phyloP scores from a whole-genome alignment of 257 asterid species.

The Schizonepeta tenuifolia region DNA sequence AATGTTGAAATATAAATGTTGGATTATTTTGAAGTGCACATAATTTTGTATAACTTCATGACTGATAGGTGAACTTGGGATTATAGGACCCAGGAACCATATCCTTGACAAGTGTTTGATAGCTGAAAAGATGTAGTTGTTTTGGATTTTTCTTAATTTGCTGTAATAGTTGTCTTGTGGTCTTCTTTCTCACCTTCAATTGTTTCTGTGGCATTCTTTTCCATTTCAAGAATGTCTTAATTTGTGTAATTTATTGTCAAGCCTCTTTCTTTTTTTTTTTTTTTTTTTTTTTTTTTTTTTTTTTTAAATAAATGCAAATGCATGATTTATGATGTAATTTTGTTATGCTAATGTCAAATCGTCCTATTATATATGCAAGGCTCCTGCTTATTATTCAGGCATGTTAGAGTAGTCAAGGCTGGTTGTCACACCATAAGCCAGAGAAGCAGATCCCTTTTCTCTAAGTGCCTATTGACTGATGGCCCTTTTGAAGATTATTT shows the following conservation, averaged over 20 bases:
- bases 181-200: background rate
- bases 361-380: background rate
- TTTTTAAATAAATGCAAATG: conserved; percentile 3
- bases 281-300: background rate
- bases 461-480: conserved; percentile 5
- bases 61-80: background rate
- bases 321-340: conserved; percentile 17
- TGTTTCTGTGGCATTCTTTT: background rate
- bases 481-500: background rate
- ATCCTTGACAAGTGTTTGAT: background rate
- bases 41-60: background rate
- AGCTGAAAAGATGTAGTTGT: background rate
- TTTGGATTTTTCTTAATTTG: background rate
- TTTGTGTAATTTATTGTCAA: background rate
- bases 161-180: background rate
- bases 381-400: conserved; percentile 12
- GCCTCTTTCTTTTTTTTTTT: background rate
- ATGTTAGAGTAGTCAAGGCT: conserved; percentile 1
- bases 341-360: background rate
- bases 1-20: background rate
- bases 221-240: background rate
- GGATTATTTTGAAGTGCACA: too few relatives aligned
- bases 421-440: conserved; percentile 21
- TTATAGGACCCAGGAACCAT: conserved; percentile 12
- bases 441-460: conserved; percentile 13